Conservation (phyloP, 2,329 filamentous ascomycete genomes). For the Neonectria punicea region DNA sequence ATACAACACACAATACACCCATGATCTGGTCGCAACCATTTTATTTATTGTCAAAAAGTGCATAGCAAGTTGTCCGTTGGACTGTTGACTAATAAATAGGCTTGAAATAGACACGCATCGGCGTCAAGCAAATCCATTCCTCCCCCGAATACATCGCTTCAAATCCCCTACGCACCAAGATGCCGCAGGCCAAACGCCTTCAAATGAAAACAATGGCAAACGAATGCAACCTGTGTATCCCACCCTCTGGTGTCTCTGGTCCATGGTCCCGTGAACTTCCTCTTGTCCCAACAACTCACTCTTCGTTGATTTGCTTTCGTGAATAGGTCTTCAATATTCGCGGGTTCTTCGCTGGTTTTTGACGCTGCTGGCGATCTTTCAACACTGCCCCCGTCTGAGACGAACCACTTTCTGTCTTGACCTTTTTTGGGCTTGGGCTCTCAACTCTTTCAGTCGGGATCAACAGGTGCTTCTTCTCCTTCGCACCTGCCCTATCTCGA, state of each 20-base stretch:
- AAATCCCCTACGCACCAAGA: not conserved
- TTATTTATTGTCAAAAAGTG: not conserved
- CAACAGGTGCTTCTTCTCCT: constrained; percentile 2
- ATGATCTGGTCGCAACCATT: constrained; percentile 2
- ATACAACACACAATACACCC: constrained; percentile 23
- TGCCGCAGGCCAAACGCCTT: not conserved
- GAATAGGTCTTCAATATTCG: constrained; percentile 23
- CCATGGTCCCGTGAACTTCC: not conserved
- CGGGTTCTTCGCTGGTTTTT: not conserved
- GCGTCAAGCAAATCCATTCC: constrained; percentile 1
- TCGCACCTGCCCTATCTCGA: not conserved
- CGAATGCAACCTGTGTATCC: not conserved
- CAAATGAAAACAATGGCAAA: not conserved
- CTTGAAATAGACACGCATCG: not conserved
- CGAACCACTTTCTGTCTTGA: constrained; percentile 23
- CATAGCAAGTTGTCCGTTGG: not conserved
- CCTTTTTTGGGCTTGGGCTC: constrained; percentile 21
- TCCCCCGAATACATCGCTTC: not conserved
- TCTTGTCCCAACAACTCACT: not conserved
- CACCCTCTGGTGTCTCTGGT: not conserved
- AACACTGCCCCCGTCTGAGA: not conserved
- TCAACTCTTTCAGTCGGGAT: not conserved
- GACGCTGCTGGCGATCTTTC: not conserved
- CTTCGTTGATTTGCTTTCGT: constrained; percentile 13
- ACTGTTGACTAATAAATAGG: not conserved